Base-by-base conservation (phyloP, 1,284 basidiomycete genomes). In the Earliella scabrosa region DNA sequence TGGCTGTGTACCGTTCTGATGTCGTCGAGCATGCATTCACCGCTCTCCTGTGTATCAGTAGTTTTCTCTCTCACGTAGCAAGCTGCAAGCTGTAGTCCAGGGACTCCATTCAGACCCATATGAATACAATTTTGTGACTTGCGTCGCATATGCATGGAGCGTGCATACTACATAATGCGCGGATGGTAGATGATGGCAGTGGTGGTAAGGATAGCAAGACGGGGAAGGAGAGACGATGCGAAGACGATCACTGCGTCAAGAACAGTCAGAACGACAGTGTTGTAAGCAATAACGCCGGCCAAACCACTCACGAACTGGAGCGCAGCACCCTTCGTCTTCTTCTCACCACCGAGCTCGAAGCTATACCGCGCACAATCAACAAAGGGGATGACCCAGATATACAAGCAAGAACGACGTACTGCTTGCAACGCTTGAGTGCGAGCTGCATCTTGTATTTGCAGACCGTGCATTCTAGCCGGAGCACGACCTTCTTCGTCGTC, bases 371-470 rank as follows among this genome's bases (percentile, higher is more conserved):
- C 63, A 65, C 53, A 58, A 35, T 54, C 21, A 36, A 14, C 18
- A 47, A 14, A 9, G 29, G 38, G 36, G 16, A 47, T 31, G 9
- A n/a, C 23, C 32, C n/a, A n/a, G 32, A n/a, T 39, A 31, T 2
- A 46, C 23, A 48, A 23, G 13, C 20, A 44, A 29, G 5, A n/a
- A 34, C 38, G 5, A 86, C 90, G 71, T 70, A 92, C 89, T 99
- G 97, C 82, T 99, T 99, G 95, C 95, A 98, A 71, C 97, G 95
- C 85, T 99, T 99, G 73, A 99, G 84, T 21, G 93, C 74, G 64
- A 98, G 76, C 75, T 96, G 93, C 89, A 92, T 92, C 87, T 97
- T 98, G 84, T 97, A 96, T 79, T 99, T 99, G 92, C 97, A 99
- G 49, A 88, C 84, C 54, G 95, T 97, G 86, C 97, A 99, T 79